Percentiles rank a stretch among this genome's conserved stretches.
These are phyloP conservation scores for Pulveroboletus sp. DNA, from an alignment of 768 basidiomycete genomes.

Conservation along the genomic window DNA sequence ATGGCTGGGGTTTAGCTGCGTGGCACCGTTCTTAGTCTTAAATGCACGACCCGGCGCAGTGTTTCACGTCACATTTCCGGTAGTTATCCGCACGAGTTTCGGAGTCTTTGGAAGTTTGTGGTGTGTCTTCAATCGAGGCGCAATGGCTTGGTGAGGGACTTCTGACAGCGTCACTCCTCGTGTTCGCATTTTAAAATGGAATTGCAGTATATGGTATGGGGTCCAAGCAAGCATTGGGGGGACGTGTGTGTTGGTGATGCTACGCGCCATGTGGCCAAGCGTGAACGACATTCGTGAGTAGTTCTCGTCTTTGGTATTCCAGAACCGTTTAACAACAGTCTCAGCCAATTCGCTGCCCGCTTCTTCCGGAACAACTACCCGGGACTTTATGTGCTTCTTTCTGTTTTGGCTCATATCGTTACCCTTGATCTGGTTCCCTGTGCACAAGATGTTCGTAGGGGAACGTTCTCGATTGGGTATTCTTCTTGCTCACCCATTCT, in stretches of 20 bases:
- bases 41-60: constrained; percentile 79
- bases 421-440: constrained; percentile 79
- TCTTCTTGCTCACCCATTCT: constrained; percentile 10
- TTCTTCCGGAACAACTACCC: constrained; percentile 72
- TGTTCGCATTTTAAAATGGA: constrained; percentile 12
- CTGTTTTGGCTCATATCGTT: constrained; percentile 82
- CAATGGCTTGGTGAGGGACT: constrained; percentile 63
- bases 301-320: not conserved
- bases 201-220: constrained; percentile 66
- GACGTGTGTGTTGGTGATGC: constrained; percentile 68
- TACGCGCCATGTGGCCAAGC: constrained; percentile 75
- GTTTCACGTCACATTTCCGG: constrained; percentile 76
- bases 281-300: constrained; percentile 61
- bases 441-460: constrained; percentile 67
- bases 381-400: constrained; percentile 80
- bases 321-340: not conserved
- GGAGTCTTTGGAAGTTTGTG: constrained; percentile 77
- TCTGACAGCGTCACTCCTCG: constrained; percentile 18
- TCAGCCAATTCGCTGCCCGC: constrained; percentile 70
- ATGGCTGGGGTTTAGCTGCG: constrained; percentile 59
- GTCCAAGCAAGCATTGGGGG: constrained; percentile 85
- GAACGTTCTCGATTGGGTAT: constrained; percentile 5
- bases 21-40: constrained; percentile 69
- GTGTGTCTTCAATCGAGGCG: constrained; percentile 76
- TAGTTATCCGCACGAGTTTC: constrained; percentile 73